A percentile compares a stretch with the other conserved stretches of the same genome.
phyloP scores from a whole-genome alignment of 2,329 filamentous ascomycete species.

The Apiospora pterosperma region DNA sequence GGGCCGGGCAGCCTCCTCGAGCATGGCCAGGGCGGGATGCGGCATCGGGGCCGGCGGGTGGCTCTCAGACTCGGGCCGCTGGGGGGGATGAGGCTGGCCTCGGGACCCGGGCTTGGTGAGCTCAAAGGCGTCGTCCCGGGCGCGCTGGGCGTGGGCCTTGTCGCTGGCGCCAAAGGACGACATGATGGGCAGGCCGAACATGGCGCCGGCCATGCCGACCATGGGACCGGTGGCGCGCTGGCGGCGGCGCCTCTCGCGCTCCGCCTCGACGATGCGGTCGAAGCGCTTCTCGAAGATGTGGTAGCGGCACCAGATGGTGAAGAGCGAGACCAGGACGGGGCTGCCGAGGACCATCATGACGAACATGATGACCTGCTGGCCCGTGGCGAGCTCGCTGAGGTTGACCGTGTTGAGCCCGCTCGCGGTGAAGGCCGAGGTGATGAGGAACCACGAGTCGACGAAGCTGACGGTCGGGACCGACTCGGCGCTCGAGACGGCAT shows the following conservation, averaged over 20 bases:
- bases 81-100: background rate
- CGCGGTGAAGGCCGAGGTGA: conserved; percentile 63
- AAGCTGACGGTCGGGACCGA: conserved; percentile 52
- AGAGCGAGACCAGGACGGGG: conserved; percentile 61
- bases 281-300: conserved; percentile 61
- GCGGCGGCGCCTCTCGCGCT: conserved; percentile 30
- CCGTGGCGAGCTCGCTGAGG: conserved; percentile 59
- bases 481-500: conserved; percentile 42
- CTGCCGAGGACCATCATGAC: conserved; percentile 61
- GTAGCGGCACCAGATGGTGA: conserved; percentile 59
- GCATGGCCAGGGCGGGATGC: background rate
- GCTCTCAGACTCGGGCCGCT: background rate
- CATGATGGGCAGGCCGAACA: conserved; percentile 26
- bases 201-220: conserved; percentile 23
- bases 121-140: background rate
- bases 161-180: conserved; percentile 20
- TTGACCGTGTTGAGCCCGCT: conserved; percentile 61
- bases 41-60: background rate
- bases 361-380: conserved; percentile 64
- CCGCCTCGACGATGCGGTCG: conserved; percentile 44
- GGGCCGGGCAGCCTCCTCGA: background rate
- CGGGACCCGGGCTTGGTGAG: conserved; percentile 10
- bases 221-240: conserved; percentile 23
- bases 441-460: conserved; percentile 61
- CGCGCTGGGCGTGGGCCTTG: conserved; percentile 1